phyloP scores from a whole-genome alignment of 2,329 filamentous ascomycete species.

The Aspergillus latus region DNA sequence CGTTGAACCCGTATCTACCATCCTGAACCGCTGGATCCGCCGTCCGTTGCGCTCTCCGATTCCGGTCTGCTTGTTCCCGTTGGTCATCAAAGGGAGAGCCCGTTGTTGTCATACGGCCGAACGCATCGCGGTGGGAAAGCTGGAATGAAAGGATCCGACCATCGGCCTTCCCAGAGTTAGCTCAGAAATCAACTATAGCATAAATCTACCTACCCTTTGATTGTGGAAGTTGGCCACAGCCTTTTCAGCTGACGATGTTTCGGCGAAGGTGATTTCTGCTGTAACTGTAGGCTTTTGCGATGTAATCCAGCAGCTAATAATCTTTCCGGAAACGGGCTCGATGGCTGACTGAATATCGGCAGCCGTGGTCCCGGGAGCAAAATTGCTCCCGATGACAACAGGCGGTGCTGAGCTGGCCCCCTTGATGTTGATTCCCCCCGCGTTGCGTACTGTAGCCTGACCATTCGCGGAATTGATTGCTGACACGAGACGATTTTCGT shows the following conservation, averaged over 20 bases:
- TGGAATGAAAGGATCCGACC: conserved; percentile 60
- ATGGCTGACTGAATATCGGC: conserved; percentile 65
- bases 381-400: conserved; percentile 61
- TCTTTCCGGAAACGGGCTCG: conserved; percentile 52
- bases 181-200: background rate
- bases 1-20: conserved; percentile 41
- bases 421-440: conserved; percentile 54
- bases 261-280: conserved; percentile 59
- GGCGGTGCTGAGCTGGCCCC: conserved; percentile 55
- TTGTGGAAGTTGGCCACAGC: conserved; percentile 63
- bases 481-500: conserved; percentile 34
- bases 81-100: conserved; percentile 33
- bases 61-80: conserved; percentile 43
- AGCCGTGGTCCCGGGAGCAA: conserved; percentile 65
- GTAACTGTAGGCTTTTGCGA: conserved; percentile 57
- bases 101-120: conserved; percentile 15
- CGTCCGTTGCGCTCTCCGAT: conserved; percentile 37
- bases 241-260: conserved; percentile 57
- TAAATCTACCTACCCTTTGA: conserved; percentile 52
- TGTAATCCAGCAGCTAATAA: conserved; percentile 56
- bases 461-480: conserved; percentile 31
- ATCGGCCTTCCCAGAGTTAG: conserved; percentile 52
- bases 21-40: conserved; percentile 39
- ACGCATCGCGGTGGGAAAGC: conserved; percentile 29
- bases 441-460: conserved; percentile 33